Evolutionary conservation across 768 basidiomycete genomes (phyloP).

Genomic region (Tylopilus cervinicoccineus): DNA sequence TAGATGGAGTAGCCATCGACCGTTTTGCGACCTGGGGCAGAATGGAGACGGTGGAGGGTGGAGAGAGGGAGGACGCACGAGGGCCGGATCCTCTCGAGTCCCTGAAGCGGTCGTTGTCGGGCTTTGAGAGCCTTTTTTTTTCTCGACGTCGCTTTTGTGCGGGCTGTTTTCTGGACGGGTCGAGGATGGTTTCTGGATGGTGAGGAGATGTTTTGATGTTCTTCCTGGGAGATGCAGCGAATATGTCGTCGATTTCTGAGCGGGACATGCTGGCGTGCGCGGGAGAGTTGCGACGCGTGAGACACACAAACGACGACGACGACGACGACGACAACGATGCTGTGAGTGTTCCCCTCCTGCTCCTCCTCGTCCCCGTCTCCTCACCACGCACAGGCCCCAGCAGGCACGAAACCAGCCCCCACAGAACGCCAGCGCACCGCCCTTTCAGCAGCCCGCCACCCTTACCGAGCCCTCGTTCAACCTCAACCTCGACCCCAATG

Average conservation of each 20-base stretch:
- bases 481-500: constrained; percentile 58
- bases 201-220: constrained; percentile 22
- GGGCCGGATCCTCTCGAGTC: constrained; percentile 74
- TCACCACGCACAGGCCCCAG: constrained; percentile 36
- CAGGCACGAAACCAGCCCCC: constrained; percentile 26
- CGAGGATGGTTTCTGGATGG: constrained; percentile 57
- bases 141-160: constrained; percentile 32
- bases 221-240: constrained; percentile 52
- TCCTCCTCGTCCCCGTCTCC: background rate
- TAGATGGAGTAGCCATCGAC: constrained; percentile 78
- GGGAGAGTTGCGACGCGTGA: constrained; percentile 14
- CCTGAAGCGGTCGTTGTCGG: constrained; percentile 50
- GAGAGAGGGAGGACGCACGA: constrained; percentile 44
- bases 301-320: constrained; percentile 20
- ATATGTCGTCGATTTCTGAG: constrained; percentile 87
- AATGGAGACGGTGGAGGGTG: constrained; percentile 9
- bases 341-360: constrained; percentile 24
- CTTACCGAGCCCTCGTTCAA: constrained; percentile 41
- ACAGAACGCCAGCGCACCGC: constrained; percentile 14
- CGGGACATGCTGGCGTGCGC: constrained; percentile 34
- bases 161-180: constrained; percentile 47
- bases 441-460: constrained; percentile 20
- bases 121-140: constrained; percentile 24
- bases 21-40: constrained; percentile 61
- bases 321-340: constrained; percentile 25